Base-by-base conservation (phyloP, 306 rosid species). In the Acacia crassicarpa region DNA sequence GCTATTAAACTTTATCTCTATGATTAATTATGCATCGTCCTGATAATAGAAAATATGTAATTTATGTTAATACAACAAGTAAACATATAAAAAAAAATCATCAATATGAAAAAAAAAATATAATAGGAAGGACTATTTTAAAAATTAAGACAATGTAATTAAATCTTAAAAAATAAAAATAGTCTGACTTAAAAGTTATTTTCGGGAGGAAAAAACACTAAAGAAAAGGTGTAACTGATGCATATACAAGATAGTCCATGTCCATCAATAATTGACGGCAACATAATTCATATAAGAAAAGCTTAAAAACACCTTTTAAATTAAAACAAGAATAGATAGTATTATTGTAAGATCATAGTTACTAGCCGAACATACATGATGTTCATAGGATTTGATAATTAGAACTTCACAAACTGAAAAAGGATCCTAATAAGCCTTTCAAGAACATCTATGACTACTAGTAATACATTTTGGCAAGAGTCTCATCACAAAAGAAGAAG, bases 391-490 rank as follows among this genome's bases (percentile, higher is more conserved):
- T 20, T 71, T 72, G 11, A 10, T 81, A 83, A 78, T 80, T 4
- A 15, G 30, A 46, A 67, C 14, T 72, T 74, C 9, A 68, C 58
- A 78, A 38, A 78, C 49, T 43, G 48, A 38, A 73, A 40, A 58
- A 30, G 35, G 78, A 48, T 61, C 67, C 68, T 83, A 30, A 8
- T 79, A 77, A 22, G 14, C 81, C 82, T 80, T 80, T 80, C 33
- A 71, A 75, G 86, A 77, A 77, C 88, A 86, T 75, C 75, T 56
- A 81, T 69, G 56, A 79, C 81, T 56, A 23, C 74, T 59, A 65
- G 67, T 65, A 65, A 74, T 78, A 83, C 91, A 92, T 20, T 81
- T 88, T 22, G 98, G 87, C 51, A 95, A 84, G 88, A 91, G 93
- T 74, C 82, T 79, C 19, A 83, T 58, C 12, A 22, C 67, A 59